Percentiles rank a stretch among this genome's conserved stretches.
These are phyloP conservation scores for Rhododendron kiyosumense DNA, from an alignment of 148 eudicot species.

Conservation along the genomic window DNA sequence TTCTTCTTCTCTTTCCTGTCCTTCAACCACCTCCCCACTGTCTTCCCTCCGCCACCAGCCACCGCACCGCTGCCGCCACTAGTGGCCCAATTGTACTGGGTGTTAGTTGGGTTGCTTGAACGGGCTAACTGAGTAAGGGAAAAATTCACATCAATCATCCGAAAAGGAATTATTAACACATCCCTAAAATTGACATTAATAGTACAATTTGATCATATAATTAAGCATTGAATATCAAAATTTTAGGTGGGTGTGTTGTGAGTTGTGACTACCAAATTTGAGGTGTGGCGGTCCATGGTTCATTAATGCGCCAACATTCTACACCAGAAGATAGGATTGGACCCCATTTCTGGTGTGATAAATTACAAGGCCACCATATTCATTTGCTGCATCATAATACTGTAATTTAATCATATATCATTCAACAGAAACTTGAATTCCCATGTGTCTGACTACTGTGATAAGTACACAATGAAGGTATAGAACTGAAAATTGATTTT, in stretches of 20 bases:
- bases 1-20: conserved; percentile 90
- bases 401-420: not conserved
- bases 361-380: not conserved
- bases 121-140: conserved; percentile 53
- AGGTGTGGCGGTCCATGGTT: not conserved
- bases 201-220: not conserved
- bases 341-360: not conserved
- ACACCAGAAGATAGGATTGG: not conserved
- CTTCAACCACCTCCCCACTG: conserved; percentile 94
- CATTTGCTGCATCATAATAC: not conserved
- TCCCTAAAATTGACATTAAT: not conserved
- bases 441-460: not conserved
- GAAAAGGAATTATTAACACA: not conserved
- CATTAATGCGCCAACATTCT: conserved; percentile 5
- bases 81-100: conserved; percentile 41
- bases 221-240: not conserved
- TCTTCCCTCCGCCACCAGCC: conserved; percentile 60
- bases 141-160: not conserved
- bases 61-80: conserved; percentile 22
- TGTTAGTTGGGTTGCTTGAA: conserved; percentile 39
- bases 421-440: not conserved
- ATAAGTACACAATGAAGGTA: not conserved
- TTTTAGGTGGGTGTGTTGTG: not conserved
- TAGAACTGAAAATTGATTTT: not conserved
- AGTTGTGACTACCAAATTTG: not conserved